A percentile compares a stretch with the other conserved stretches of the same genome.
Evolutionary conservation across 2,329 filamentous ascomycete genomes (phyloP).

Genomic region (Fusarium gaditjirri): DNA sequence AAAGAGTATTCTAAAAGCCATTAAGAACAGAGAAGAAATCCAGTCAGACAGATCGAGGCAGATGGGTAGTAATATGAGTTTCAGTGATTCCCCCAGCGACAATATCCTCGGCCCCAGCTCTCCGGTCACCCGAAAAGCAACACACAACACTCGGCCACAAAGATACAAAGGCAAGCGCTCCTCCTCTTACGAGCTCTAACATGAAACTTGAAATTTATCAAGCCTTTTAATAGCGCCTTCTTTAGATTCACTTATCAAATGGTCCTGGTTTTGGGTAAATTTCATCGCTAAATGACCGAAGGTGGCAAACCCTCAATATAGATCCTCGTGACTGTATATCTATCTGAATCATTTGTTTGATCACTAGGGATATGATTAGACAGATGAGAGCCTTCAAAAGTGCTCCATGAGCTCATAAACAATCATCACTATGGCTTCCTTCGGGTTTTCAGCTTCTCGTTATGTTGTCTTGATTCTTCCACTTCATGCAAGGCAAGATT

Average conservation of each 20-base stretch:
- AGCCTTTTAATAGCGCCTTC: fast-evolving
- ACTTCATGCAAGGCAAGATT: not conserved
- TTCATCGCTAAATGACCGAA: not conserved
- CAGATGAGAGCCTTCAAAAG: fast-evolving
- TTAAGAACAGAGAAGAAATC: not conserved
- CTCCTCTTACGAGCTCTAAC: fast-evolving
- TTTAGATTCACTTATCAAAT: not conserved
- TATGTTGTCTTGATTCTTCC: not conserved
- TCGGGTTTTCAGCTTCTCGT: not conserved
- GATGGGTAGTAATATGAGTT: not conserved
- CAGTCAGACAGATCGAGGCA: not conserved
- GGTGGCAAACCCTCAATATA: not conserved
- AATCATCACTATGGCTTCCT: not conserved
- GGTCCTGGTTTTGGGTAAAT: not conserved
- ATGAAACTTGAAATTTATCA: not conserved
- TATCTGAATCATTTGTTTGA: no score
- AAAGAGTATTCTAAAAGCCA: not conserved
- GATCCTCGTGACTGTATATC: not conserved
- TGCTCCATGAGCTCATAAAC: not conserved
- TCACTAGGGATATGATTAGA: no score
- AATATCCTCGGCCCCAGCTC: slow-evolving; percentile 11
- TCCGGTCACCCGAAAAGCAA: slow-evolving; percentile 1
- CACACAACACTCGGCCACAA: not conserved
- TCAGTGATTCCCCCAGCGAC: not conserved
- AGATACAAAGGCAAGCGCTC: not conserved